Percentiles rank a stretch among this genome's conserved stretches.
phyloP scores from a whole-genome alignment of 768 basidiomycete species.

The Termitomyces sp. region DNA sequence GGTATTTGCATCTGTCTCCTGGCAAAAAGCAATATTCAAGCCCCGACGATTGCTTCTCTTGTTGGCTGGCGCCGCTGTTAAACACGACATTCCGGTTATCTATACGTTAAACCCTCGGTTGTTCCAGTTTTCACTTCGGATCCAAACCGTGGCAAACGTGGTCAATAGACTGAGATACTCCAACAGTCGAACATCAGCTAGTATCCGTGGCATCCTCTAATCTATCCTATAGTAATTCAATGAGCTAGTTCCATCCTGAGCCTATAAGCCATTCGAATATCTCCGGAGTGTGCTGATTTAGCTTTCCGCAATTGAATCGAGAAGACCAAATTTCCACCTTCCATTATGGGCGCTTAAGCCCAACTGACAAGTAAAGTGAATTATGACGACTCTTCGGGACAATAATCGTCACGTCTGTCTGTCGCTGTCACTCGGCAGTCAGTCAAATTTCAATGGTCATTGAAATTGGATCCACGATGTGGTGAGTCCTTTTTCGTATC shows the following conservation, averaged over 20 bases:
- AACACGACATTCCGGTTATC: background rate
- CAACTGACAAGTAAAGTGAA: background rate
- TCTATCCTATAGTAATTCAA: background rate
- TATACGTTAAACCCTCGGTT: background rate
- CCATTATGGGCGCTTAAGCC: background rate
- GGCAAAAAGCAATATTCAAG: too few relatives aligned
- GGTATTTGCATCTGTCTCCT: too few relatives aligned
- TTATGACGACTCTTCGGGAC: background rate
- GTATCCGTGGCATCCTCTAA: too few relatives aligned
- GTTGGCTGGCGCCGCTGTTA: background rate
- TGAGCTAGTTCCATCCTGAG: background rate
- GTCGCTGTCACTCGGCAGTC: background rate
- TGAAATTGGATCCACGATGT: background rate
- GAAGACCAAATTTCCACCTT: background rate
- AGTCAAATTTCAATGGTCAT: background rate
- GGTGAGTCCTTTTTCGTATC: background rate
- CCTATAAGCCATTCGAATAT: background rate
- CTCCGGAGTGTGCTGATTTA: background rate
- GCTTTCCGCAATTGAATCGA: background rate
- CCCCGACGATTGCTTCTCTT: too few relatives aligned
- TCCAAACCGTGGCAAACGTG: too few relatives aligned
- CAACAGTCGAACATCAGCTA: too few relatives aligned
- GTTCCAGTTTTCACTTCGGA: background rate
- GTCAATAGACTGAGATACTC: too few relatives aligned
- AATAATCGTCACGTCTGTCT: background rate